Conservation (phyloP, 345 rosid species). For the Euclidium syriacum region DNA sequence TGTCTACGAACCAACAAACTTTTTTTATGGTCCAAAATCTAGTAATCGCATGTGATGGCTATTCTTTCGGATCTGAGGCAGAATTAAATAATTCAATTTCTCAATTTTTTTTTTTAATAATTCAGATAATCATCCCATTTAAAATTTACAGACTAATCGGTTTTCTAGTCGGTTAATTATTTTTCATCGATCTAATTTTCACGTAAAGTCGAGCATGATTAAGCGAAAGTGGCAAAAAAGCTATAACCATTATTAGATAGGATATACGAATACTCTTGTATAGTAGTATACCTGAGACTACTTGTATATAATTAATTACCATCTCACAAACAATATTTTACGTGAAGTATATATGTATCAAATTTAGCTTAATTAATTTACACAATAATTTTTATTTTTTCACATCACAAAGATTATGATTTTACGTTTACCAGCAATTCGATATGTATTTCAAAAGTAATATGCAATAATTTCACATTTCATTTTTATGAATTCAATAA, state of each 20-base stretch:
- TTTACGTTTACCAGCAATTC: background rate
- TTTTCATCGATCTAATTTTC: background rate
- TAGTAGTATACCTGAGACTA: too few species aligned
- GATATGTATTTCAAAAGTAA: too few species aligned
- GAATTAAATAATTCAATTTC: too few species aligned
- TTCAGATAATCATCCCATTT: background rate
- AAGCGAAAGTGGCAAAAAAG: background rate
- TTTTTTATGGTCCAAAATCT: background rate
- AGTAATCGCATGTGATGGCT: constrained; percentile 21
- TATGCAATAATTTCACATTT: background rate
- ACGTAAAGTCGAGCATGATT: background rate
- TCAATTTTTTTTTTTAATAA: too few species aligned
- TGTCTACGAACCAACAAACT: background rate
- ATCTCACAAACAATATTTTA: too few species aligned
- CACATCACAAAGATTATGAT: background rate
- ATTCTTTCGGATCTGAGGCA: constrained; percentile 8
- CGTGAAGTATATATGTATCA: too few species aligned
- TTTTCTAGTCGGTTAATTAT: too few species aligned
- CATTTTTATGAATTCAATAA: background rate
- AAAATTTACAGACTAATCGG: background rate
- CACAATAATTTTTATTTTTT: background rate
- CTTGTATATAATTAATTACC: too few species aligned
- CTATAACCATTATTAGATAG: too few species aligned
- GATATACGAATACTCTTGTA: too few species aligned
- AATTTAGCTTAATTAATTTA: too few species aligned